Evolutionary conservation across 306 rosid genomes (phyloP).

Genomic region (Prunus persica): DNA sequence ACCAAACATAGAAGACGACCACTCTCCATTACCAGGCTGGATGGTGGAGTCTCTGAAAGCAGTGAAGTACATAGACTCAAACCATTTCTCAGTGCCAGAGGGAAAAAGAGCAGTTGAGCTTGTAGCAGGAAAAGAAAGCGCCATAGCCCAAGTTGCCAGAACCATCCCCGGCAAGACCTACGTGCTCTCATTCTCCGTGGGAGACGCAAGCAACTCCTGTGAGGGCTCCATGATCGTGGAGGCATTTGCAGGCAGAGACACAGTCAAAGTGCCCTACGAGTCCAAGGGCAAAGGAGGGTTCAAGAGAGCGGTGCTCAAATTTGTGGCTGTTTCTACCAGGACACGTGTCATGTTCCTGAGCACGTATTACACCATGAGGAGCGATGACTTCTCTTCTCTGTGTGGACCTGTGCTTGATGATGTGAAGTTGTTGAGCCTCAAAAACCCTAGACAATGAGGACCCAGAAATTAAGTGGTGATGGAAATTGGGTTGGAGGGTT

Average conservation of each 20-base stretch:
- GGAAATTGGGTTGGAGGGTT: not conserved
- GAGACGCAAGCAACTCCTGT: slow-evolving; percentile 87
- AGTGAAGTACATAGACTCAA: slow-evolving; percentile 84
- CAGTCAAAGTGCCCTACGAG: slow-evolving; percentile 76
- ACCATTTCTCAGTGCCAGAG: slow-evolving; percentile 74
- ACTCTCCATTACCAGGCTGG: slow-evolving; percentile 95
- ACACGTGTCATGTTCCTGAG: slow-evolving; percentile 77
- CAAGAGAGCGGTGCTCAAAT: slow-evolving; percentile 69
- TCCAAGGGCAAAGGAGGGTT: slow-evolving; percentile 92
- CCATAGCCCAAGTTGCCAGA: slow-evolving; percentile 82
- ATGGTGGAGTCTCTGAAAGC: slow-evolving; percentile 97
- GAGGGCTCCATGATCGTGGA: slow-evolving; percentile 89
- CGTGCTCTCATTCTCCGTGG: slow-evolving; percentile 66
- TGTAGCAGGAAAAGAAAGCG: slow-evolving; percentile 92
- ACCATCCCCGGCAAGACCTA: slow-evolving; percentile 71
- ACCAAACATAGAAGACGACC: slow-evolving; percentile 87
- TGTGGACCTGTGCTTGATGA: slow-evolving; percentile 97
- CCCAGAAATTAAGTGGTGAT: not conserved
- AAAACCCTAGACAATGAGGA: slow-evolving; percentile 38
- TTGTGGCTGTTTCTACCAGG: slow-evolving; percentile 51
- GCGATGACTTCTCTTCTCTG: slow-evolving; percentile 85
- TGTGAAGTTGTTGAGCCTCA: slow-evolving; percentile 63
- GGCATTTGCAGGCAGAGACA: slow-evolving; percentile 74
- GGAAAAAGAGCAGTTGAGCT: slow-evolving; percentile 81
- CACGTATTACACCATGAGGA: slow-evolving; percentile 86